Percentiles rank a stretch among this genome's conserved stretches.
These are phyloP conservation scores for Cladophialophora psammophila DNA, from an alignment of 2,329 filamentous ascomycete species.

Conservation along the genomic window DNA sequence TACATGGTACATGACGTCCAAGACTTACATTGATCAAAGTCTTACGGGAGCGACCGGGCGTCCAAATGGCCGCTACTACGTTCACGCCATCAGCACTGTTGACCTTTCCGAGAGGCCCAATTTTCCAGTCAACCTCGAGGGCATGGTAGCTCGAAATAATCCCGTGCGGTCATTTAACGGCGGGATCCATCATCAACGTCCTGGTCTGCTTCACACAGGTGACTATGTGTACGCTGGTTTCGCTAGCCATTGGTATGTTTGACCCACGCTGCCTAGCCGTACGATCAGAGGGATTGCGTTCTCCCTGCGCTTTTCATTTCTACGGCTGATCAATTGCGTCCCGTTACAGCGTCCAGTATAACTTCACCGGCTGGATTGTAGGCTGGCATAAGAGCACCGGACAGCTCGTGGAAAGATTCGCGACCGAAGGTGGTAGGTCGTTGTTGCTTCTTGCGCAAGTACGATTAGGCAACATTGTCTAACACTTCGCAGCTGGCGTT, in stretches of 20 bases:
- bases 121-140: conserved; percentile 60
- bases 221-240: conserved; percentile 61
- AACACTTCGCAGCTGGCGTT: conserved; percentile 28
- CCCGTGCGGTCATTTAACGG: conserved; percentile 59
- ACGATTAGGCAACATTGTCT: conserved; percentile 4
- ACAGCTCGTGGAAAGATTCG: conserved; percentile 34
- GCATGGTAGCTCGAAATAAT: conserved; percentile 56
- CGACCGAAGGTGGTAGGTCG: conserved; percentile 34
- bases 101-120: conserved; percentile 50
- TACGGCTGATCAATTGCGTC: conserved; percentile 3
- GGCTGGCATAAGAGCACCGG: conserved; percentile 51
- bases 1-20: conserved; percentile 58
- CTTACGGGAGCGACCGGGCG: conserved; percentile 42
- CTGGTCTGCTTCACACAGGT: conserved; percentile 56
- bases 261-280: not conserved
- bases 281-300: not conserved
- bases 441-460: no score
- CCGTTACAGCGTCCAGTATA: conserved; percentile 55
- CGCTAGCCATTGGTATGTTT: conserved; percentile 58
- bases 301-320: not conserved
- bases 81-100: conserved; percentile 52
- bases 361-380: conserved; percentile 63
- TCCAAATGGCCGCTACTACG: conserved; percentile 50
- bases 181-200: conserved; percentile 61
- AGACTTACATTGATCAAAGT: conserved; percentile 58